phyloP scores from a whole-genome alignment of 2,329 filamentous ascomycete genomes.

The Stemphylium lycopersici region DNA sequence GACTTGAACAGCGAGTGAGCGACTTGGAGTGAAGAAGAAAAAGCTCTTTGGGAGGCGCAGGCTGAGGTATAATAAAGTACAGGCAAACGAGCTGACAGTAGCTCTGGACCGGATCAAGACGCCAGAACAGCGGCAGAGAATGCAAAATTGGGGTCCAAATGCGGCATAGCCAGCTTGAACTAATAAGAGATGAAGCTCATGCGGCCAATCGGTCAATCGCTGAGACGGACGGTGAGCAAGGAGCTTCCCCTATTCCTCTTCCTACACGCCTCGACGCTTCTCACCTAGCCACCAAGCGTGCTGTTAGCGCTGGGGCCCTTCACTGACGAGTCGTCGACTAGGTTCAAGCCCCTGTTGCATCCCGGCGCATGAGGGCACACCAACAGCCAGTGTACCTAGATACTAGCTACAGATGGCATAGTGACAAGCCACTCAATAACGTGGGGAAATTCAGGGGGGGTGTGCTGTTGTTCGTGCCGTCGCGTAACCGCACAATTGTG shows the following conservation, averaged over 20 bases:
- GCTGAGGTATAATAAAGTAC: conserved; percentile 23
- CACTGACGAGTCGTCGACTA: conserved; percentile 5
- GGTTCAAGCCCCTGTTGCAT: conserved; percentile 14
- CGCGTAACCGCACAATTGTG: conserved; percentile 1
- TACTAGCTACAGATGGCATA: conserved; percentile 25
- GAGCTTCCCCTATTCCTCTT: conserved; percentile 28
- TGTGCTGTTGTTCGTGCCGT: conserved; percentile 13
- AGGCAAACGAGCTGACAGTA: conserved; percentile 22
- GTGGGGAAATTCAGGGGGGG: conserved; percentile 47
- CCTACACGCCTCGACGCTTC: conserved; percentile 11
- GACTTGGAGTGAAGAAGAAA: conserved; percentile 26
- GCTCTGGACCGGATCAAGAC: conserved; percentile 17
- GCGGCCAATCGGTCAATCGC: conserved; percentile 31
- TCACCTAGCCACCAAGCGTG: conserved; percentile 16
- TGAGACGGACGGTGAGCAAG: conserved; percentile 18
- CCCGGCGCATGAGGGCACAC: conserved; percentile 26
- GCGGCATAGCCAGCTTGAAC: conserved; percentile 26
- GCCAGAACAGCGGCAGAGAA: conserved; percentile 43
- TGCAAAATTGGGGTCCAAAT: conserved; percentile 37
- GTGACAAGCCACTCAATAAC: conserved; percentile 38
- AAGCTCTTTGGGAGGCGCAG: conserved; percentile 17
- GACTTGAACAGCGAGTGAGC: conserved; percentile 31
- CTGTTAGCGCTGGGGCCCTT: conserved; percentile 17
- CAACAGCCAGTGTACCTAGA: conserved; percentile 29
- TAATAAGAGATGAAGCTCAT: conserved; percentile 26